Evolutionary conservation across 2,329 filamentous ascomycete species (phyloP).

Genomic region (Podosphaera aphanis): DNA sequence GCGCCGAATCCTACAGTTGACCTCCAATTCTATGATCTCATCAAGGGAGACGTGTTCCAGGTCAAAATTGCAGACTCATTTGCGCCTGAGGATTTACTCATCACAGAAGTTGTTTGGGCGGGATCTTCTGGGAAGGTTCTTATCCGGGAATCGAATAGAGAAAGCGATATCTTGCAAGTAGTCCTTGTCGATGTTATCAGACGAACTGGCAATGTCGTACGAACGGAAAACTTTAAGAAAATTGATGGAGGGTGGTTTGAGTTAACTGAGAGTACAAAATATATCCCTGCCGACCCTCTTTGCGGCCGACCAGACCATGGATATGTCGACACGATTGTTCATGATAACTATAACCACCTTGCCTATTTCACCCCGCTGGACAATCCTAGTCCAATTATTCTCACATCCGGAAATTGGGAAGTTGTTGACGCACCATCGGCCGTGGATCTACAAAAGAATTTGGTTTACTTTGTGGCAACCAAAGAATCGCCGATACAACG

Average conservation of each 20-base stretch:
- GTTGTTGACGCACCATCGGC: slow-evolving; percentile 67
- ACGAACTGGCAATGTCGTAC: slow-evolving; percentile 54
- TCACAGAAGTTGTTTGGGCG: slow-evolving; percentile 85
- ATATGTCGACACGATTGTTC: slow-evolving; percentile 76
- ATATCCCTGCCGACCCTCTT: slow-evolving; percentile 58
- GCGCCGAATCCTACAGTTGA: slow-evolving; percentile 80
- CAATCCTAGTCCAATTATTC: slow-evolving; percentile 54
- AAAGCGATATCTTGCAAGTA: slow-evolving; percentile 76
- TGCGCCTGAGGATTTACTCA: slow-evolving; percentile 57
- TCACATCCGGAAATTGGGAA: slow-evolving; percentile 82
- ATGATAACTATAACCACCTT: slow-evolving; percentile 71
- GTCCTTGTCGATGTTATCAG: slow-evolving; percentile 58
- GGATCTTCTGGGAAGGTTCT: slow-evolving; percentile 50
- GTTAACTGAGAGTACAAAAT: slow-evolving; percentile 65
- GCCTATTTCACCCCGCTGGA: slow-evolving; percentile 84
- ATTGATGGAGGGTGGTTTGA: slow-evolving; percentile 98
- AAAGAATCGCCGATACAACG: slow-evolving; percentile 74
- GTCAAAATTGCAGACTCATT: slow-evolving; percentile 62
- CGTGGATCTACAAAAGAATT: slow-evolving; percentile 60
- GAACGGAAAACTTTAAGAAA: slow-evolving; percentile 53
- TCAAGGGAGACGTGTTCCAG: slow-evolving; percentile 52
- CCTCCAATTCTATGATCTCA: slow-evolving; percentile 69
- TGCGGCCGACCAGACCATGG: slow-evolving; percentile 63
- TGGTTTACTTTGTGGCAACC: slow-evolving; percentile 78
- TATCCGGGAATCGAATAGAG: slow-evolving; percentile 78